Base-by-base conservation (phyloP, 805 yeast species). In the Scheffersomyces coipomensis region DNA sequence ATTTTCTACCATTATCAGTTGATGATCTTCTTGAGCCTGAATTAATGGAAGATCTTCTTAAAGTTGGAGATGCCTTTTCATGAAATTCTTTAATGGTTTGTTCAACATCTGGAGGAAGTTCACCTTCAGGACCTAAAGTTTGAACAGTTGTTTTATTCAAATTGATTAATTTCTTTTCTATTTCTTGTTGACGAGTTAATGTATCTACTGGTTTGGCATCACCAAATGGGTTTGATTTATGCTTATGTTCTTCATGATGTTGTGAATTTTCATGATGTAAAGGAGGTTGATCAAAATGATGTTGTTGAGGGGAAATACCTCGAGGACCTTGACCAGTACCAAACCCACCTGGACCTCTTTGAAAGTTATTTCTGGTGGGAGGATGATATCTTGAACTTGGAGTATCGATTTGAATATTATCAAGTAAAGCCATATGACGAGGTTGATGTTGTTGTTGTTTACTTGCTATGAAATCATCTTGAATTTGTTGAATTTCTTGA, bases 141-240 rank as follows among this genome's bases (percentile, higher is more conserved):
- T 51, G 59, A 4, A 62, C 46, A 3, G 66, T 62, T 9, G 71
- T 64, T 31, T 59, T 60, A 37, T 64, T 62, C 8, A 62, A 50
- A 22, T 53, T 50, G 3, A 58, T 51, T 32, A 63, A 42, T 43
- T 61, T 54, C 35, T 56, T 55, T 11, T 84, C 90, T 17, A 84
- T 63, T 51, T 85, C 91, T 33, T 71, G 63, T 48, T 78, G 79
- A 47, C 77, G 81, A 19, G 85, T 70, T 17, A 81, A 66, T 2
- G 85, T 79, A 58, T 88, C 96, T 5, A 88, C 91, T 1, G 96
- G 96, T 61, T 79, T 85, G 1, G 96, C 96, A 4, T 76, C 66
- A 0, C 96, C 96, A 66, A 88, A 88, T 4, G 95, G 93, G 55
- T 80, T 85, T 0, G 75, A 46, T 49, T 76, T 81, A 3, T 68